Evolutionary conservation across 345 rosid genomes (phyloP).

Genomic region (Brassica nigra): DNA sequence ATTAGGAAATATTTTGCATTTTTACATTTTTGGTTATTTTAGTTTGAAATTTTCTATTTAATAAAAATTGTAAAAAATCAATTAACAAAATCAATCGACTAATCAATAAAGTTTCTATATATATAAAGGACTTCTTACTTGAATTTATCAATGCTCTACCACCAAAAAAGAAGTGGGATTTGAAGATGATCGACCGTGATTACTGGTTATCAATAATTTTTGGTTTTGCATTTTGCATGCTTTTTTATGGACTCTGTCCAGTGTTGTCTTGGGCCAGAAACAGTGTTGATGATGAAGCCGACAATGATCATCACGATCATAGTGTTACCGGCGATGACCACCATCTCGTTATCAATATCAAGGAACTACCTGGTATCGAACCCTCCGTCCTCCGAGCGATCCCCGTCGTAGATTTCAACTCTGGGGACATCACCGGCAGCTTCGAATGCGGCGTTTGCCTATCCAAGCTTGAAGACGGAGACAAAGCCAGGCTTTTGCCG

Average conservation of each 20-base stretch:
- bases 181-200: background rate
- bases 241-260: background rate
- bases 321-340: background rate
- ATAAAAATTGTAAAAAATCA: background rate
- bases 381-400: constrained; percentile 50
- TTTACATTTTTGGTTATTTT: background rate
- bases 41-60: background rate
- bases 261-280: background rate
- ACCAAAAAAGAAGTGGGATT: background rate
- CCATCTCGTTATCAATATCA: background rate
- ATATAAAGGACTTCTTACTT: background rate
- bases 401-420: constrained; percentile 42
- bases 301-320: background rate
- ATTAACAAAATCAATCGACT: background rate
- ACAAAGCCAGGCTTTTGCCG: constrained; percentile 61
- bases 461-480: constrained; percentile 63
- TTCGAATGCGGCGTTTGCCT: constrained; percentile 76
- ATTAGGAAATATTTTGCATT: background rate
- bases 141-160: background rate
- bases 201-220: background rate
- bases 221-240: background rate
- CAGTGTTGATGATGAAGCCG: background rate
- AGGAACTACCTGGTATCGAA: constrained; percentile 47
- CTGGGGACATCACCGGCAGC: constrained; percentile 50
- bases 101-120: background rate